A percentile compares a stretch with the other conserved stretches of the same genome.
Conservation (phyloP, 768 basidiomycete species). For the Fistulinella prunicolor region DNA sequence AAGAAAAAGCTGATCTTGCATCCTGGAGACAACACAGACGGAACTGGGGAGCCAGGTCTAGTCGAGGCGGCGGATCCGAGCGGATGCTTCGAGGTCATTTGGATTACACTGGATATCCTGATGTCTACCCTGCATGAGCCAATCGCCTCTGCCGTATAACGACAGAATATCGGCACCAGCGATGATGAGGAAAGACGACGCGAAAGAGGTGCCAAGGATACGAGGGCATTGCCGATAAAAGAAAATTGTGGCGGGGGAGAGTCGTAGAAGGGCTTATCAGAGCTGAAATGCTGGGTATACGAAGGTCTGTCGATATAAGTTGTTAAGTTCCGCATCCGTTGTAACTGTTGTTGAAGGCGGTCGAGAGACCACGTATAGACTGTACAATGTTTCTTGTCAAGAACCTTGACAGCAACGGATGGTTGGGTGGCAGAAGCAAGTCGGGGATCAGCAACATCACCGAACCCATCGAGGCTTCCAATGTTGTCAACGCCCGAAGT, state of each 20-base stretch:
- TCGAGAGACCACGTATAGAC: constrained; percentile 92
- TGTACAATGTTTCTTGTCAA: constrained; percentile 83
- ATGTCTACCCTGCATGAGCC: constrained; percentile 89
- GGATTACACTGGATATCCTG: constrained; percentile 69
- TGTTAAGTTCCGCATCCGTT: constrained; percentile 90
- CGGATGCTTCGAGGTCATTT: constrained; percentile 53
- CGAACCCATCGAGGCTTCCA: constrained; percentile 86
- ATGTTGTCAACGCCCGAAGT: constrained; percentile 82
- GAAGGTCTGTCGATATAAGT: constrained; percentile 89
- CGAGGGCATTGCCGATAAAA: constrained; percentile 84
- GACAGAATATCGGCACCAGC: constrained; percentile 87
- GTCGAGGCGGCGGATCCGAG: constrained; percentile 65
- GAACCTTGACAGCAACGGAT: constrained; percentile 83
- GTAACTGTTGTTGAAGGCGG: constrained; percentile 82
- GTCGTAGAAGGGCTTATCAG: constrained; percentile 91
- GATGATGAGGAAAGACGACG: constrained; percentile 71
- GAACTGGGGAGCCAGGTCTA: constrained; percentile 72
- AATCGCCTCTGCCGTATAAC: constrained; percentile 92
- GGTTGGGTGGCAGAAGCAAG: constrained; percentile 74
- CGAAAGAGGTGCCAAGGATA: constrained; percentile 79
- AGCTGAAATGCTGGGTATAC: constrained; percentile 91
- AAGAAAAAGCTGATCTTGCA: constrained; percentile 84
- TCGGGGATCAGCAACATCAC: constrained; percentile 84
- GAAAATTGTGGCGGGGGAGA: constrained; percentile 85
- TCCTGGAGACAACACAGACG: constrained; percentile 63